Percentiles rank a stretch among this genome's conserved stretches.
These are phyloP conservation scores for Biscogniauxia marginata DNA, from an alignment of 2,329 filamentous ascomycete species.

Conservation along the genomic window DNA sequence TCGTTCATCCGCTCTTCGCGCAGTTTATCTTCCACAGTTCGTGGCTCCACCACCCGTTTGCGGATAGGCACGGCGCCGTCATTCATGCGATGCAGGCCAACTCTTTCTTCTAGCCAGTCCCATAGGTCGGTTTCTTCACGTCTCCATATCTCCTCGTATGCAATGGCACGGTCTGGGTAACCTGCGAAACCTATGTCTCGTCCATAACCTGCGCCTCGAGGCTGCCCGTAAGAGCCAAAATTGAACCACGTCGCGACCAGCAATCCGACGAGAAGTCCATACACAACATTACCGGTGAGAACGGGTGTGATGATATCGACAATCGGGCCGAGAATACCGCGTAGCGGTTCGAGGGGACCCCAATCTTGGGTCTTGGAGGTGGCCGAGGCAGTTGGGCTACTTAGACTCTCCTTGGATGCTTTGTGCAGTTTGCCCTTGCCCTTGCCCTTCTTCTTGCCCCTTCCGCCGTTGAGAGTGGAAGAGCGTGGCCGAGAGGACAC, in stretches of 20 bases:
- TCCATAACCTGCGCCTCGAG: constrained; percentile 37
- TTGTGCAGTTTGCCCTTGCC: constrained; percentile 50
- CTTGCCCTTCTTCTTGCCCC: constrained; percentile 63
- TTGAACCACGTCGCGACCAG: constrained; percentile 75
- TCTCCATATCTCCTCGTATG: constrained; percentile 92
- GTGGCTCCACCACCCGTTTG: constrained; percentile 51
- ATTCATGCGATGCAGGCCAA: constrained; percentile 64
- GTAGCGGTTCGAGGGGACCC: constrained; percentile 80
- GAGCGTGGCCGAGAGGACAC: constrained; percentile 64
- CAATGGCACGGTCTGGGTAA: constrained; percentile 67
- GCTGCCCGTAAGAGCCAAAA: constrained; percentile 48
- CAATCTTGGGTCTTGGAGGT: constrained; percentile 53
- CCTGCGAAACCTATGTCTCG: constrained; percentile 40
- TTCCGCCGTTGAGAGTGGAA: constrained; percentile 48
- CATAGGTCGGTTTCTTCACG: constrained; percentile 85
- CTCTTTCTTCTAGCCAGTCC: constrained; percentile 89
- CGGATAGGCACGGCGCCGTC: constrained; percentile 40
- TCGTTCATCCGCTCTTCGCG: constrained; percentile 64
- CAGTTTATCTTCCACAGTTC: constrained; percentile 59
- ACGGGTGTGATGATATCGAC: constrained; percentile 68
- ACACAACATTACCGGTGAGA: constrained; percentile 73
- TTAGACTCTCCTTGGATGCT: constrained; percentile 40
- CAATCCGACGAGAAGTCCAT: constrained; percentile 70
- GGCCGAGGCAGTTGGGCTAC: constrained; percentile 41
- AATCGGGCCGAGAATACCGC: constrained; percentile 66